Conservation (phyloP, 176 grass and related monocot genomes). For the Zea luxurians region DNA sequence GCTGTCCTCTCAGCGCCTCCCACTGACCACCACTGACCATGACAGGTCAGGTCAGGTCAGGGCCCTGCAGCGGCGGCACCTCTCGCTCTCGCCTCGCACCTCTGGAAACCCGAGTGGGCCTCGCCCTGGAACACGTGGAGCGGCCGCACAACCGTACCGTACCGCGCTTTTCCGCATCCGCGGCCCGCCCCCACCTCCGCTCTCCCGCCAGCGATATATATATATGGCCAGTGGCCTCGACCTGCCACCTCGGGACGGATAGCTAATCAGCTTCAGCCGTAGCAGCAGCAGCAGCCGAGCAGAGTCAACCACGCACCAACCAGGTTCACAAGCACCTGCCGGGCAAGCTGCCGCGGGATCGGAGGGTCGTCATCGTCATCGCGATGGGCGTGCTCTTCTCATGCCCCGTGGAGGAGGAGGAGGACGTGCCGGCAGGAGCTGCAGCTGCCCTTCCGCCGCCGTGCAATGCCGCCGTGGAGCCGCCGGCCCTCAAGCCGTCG, state of each 20-base stretch:
- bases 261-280: too few relatives aligned
- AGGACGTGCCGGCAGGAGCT: background rate
- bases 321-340: background rate
- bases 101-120: conserved; percentile 36
- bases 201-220: conserved; percentile 37
- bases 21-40: background rate
- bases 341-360: background rate
- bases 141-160: background rate
- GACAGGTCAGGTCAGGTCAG: conserved; percentile 51
- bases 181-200: background rate
- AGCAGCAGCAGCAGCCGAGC: background rate
- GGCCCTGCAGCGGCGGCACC: background rate
- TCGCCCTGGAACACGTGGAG: conserved; percentile 39
- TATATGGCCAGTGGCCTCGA: conserved; percentile 37
- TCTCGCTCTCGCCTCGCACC: background rate
- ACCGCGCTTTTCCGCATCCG: conserved; percentile 46
- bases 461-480: conserved; percentile 19
- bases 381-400: conserved; percentile 54
- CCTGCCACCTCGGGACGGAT: conserved; percentile 1
- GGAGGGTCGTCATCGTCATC: background rate
- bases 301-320: conserved; percentile 30
- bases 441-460: background rate
- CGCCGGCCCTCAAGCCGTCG: conserved; percentile 50
- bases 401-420: conserved; percentile 43
- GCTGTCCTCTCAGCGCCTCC: too few relatives aligned